Base-by-base conservation (phyloP, 441 rosid species). In the Adansonia rubrostipa region DNA sequence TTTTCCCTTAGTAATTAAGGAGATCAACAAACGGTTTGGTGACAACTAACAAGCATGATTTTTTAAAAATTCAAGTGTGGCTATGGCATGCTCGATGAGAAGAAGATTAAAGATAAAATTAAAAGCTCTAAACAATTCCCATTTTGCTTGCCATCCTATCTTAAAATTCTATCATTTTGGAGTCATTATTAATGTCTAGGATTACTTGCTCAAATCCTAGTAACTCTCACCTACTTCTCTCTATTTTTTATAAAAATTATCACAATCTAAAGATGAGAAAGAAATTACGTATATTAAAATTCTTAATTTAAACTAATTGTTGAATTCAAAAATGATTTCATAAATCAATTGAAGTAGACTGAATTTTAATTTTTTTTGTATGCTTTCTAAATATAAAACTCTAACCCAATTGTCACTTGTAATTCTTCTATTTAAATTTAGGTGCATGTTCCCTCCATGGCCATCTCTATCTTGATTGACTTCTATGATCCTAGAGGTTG, bases 381-480 rank as follows among this genome's bases (percentile, higher is more conserved):
- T 44, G 9, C 8, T 9, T 9, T 2, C 11, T 45, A 6, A 8
- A 2, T 48, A 9, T 48, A 48, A 48, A 2, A 44, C 8, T 2
- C 17, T 36, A 11, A 19, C n/a, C 73, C 19, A 58, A 53, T 28
- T 47, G 40, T 1, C 33, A 10, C 47, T 44, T 44, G 47, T 2
- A 56, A n/a, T 48, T 9, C 64, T 62, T 69, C 9, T 44, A 9
- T 11, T 8, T 67, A 15, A 57, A 67, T 74, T 74, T 74, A 54
- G 77, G 79, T 28, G 15, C 19, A 22, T 58, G 67, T 73, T 47
- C 28, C 51, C 10, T 60, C 67, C 62, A 15, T 48, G 48, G 24
- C 73, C 70, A 75, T 81, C 80, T 42, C 47, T 79, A 77, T 75
- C 72, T 72, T 42, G 79, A 81, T 86, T 81, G 87, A 82, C 86